Conservation (phyloP, 805 yeast species). For the Yamadazyma nakazawae region DNA sequence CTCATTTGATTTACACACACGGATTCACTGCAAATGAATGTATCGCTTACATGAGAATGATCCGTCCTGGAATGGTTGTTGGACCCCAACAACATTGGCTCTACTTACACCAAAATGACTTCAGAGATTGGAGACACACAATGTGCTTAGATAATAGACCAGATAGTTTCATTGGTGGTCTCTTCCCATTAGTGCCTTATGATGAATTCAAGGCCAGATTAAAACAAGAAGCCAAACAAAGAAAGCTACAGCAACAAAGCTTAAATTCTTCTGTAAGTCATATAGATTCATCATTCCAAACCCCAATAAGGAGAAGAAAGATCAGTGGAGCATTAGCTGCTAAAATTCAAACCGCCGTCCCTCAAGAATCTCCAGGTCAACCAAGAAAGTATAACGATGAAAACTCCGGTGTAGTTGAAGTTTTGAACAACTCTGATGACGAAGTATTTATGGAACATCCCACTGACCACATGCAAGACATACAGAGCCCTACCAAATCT, state of each 20-base stretch:
- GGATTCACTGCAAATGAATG: constrained; percentile 97
- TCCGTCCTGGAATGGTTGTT: constrained; percentile 99
- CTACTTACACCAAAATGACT: constrained; percentile 91
- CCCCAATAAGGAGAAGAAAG: constrained; percentile 69
- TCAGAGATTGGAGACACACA: constrained; percentile 93
- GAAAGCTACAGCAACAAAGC: constrained; percentile 32
- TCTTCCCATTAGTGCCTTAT: constrained; percentile 57
- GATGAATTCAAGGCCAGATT: constrained; percentile 59
- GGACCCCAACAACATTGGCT: constrained; percentile 99
- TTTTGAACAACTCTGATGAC: constrained; percentile 44
- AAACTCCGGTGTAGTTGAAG: constrained; percentile 29
- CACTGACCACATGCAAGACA: constrained; percentile 15
- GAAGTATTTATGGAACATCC: constrained; percentile 20
- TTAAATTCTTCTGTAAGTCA: constrained; percentile 28
- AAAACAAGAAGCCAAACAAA: constrained; percentile 40
- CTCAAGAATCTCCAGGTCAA: constrained; percentile 93
- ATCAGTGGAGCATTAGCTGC: constrained; percentile 67
- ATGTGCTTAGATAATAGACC: constrained; percentile 75
- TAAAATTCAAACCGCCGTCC: constrained; percentile 75
- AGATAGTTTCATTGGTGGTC: constrained; percentile 63
- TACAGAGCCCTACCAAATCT: constrained; percentile 11
- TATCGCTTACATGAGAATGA: constrained; percentile 92
- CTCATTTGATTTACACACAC: constrained; percentile 91
- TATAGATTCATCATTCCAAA: constrained; percentile 52
- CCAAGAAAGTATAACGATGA: constrained; percentile 67